A percentile compares a stretch with the other conserved stretches of the same genome.
phyloP scores from a whole-genome alignment of 805 yeast species.

The Ogataea wickerhamii region DNA sequence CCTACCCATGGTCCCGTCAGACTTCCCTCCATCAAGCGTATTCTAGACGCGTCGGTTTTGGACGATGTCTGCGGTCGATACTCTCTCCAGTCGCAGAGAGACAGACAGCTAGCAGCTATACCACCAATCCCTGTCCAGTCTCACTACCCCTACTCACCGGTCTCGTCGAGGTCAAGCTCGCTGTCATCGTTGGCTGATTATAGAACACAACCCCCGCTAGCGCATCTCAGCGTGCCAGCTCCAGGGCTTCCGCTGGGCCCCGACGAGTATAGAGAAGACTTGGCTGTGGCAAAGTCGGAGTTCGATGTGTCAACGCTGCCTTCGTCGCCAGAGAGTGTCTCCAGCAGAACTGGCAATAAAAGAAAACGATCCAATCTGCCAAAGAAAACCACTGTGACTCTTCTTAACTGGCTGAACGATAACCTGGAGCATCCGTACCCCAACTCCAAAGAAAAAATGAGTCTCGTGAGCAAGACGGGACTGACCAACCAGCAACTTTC shows the following conservation, averaged over 20 bases:
- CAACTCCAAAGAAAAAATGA: conserved; percentile 52
- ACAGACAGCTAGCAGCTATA: conserved; percentile 7
- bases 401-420: conserved; percentile 52
- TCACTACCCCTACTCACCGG: conserved; percentile 20
- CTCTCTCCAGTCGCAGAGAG: neutral
- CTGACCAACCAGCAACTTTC: conserved; percentile 55
- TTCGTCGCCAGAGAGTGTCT: conserved; percentile 14
- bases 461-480: conserved; percentile 51
- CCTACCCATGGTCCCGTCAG: conserved; percentile 8
- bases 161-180: conserved; percentile 23
- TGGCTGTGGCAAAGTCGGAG: too few species aligned
- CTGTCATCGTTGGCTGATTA: conserved; percentile 15
- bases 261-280: too few species aligned
- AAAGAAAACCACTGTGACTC: conserved; percentile 53
- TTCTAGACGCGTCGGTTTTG: conserved; percentile 19
- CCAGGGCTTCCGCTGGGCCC: too few species aligned
- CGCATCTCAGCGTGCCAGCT: conserved; percentile 3
- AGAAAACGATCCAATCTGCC: conserved; percentile 51
- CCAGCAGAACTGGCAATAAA: conserved; percentile 11
- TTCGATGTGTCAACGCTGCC: conserved; percentile 5
- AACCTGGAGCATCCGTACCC: conserved; percentile 61
- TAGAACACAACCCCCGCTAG: conserved; percentile 7
- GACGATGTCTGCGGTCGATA: conserved; percentile 4
- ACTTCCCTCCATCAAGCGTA: conserved; percentile 23
- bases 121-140: conserved; percentile 14